phyloP scores from a whole-genome alignment of 148 eudicot genomes.

The Vaccinium myrtillus region DNA sequence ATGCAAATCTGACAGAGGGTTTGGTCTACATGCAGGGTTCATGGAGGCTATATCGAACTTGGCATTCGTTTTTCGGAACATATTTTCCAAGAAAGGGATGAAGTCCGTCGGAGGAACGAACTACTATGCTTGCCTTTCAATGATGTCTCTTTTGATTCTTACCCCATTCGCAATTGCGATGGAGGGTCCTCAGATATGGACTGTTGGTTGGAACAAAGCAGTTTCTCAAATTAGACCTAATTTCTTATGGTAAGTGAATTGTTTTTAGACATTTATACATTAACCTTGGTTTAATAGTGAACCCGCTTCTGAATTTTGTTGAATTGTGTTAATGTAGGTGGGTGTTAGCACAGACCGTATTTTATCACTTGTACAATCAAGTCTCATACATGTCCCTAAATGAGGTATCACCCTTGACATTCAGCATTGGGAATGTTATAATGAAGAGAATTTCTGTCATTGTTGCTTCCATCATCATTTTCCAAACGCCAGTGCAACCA shows the following conservation, averaged over 20 bases:
- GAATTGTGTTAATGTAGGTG: conserved; percentile 21
- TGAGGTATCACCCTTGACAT: conserved; percentile 52
- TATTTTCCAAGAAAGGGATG: conserved; percentile 56
- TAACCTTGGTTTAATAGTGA: neutral
- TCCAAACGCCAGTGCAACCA: conserved; percentile 43
- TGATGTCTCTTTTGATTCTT: conserved; percentile 48
- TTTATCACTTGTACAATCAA: conserved; percentile 55
- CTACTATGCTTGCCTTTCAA: conserved; percentile 45
- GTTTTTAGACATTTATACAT: neutral
- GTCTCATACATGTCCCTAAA: conserved; percentile 54
- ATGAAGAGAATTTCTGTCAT: conserved; percentile 51
- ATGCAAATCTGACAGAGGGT: neutral
- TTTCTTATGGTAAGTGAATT: conserved; percentile 32
- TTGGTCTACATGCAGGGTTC: conserved; percentile 27
- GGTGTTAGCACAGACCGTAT: conserved; percentile 52
- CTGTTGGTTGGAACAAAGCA: conserved; percentile 50
- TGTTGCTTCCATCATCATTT: conserved; percentile 50
- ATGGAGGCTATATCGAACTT: conserved; percentile 56
- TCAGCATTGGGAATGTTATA: conserved; percentile 52
- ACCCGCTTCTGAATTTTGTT: neutral
- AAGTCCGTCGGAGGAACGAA: conserved; percentile 51
- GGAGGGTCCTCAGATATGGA: conserved; percentile 57
- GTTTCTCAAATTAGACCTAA: conserved; percentile 46
- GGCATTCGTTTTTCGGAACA: conserved; percentile 47
- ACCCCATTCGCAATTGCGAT: conserved; percentile 54